Conservation (phyloP, 108 stramenopile genomes). For the Halocafeteria seosinensis region DNA sequence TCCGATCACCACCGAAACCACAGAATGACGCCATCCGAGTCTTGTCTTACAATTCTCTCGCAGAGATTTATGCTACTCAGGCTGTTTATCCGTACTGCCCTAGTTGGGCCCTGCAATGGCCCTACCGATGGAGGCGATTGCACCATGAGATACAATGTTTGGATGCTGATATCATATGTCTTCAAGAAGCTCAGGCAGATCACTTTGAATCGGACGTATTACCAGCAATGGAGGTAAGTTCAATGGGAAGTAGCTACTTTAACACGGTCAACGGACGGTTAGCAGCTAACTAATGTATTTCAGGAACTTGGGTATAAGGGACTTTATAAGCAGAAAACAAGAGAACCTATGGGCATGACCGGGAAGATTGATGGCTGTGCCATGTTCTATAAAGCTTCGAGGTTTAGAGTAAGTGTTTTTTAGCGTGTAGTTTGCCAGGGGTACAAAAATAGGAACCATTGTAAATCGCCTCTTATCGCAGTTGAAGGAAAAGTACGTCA, state of each 20-base stretch:
- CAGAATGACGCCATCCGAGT: conserved; percentile 57
- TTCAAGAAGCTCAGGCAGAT: conserved; percentile 96
- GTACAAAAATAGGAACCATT: conserved; percentile 52
- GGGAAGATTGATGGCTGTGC: conserved; percentile 99
- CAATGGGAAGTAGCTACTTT: no score
- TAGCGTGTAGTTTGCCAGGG: no score
- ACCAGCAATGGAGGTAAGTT: no score
- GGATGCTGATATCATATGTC: conserved; percentile 87
- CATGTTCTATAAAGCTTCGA: conserved; percentile 72
- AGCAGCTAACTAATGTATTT: no score
- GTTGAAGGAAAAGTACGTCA: conserved; percentile 18
- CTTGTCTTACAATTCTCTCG: conserved; percentile 83
- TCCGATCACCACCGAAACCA: no score
- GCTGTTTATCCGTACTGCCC: conserved; percentile 93
- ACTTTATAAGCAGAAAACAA: conserved; percentile 87
- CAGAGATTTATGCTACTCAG: conserved; percentile 92
- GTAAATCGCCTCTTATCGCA: no score
- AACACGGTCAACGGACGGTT: no score
- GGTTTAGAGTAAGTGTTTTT: no score
- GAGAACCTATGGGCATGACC: conserved; percentile 74
- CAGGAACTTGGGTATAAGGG: conserved; percentile 76
- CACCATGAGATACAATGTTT: conserved; percentile 61
- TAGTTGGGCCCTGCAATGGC: conserved; percentile 81
- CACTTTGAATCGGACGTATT: conserved; percentile 74
- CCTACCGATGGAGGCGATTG: conserved; percentile 76